Evolutionary conservation across 2,329 filamentous ascomycete species (phyloP).

Genomic region (Claviceps cyperi): DNA sequence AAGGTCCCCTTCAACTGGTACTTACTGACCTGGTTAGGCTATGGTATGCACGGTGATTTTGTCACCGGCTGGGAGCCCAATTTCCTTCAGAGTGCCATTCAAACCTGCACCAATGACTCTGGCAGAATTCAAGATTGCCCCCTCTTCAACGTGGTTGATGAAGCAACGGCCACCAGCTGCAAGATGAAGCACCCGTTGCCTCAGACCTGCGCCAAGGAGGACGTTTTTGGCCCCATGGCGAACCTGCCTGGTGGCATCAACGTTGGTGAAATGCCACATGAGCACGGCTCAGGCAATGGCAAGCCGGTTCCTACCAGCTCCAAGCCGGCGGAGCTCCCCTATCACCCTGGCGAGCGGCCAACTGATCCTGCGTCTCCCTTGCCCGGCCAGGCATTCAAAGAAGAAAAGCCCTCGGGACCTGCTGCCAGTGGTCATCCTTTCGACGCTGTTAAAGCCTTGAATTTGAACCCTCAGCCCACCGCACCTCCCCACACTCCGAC

Average conservation of each 20-base stretch:
- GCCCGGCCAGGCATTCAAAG: slow-evolving; percentile 30
- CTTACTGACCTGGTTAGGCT: slow-evolving; percentile 32
- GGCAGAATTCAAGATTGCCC: slow-evolving; percentile 61
- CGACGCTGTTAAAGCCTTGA: not conserved
- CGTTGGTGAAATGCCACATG: slow-evolving; percentile 7
- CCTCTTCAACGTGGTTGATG: slow-evolving; percentile 55
- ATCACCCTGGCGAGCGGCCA: slow-evolving; percentile 21
- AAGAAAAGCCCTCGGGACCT: slow-evolving; percentile 6
- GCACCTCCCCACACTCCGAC: slow-evolving; percentile 6
- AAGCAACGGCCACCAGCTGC: slow-evolving; percentile 46
- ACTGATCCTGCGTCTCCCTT: slow-evolving; percentile 19
- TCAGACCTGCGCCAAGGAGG: slow-evolving; percentile 37
- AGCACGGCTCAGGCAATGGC: not conserved
- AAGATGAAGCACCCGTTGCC: slow-evolving; percentile 42
- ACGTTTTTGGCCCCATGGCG: slow-evolving; percentile 39
- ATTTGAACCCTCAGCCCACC: slow-evolving; percentile 3
- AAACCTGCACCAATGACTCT: slow-evolving; percentile 57
- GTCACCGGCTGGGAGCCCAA: slow-evolving; percentile 60
- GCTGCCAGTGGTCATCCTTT: not conserved
- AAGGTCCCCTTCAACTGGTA: not conserved
- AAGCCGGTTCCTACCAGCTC: not conserved
- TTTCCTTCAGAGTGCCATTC: slow-evolving; percentile 57
- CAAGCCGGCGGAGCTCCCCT: slow-evolving; percentile 16
- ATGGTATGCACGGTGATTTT: slow-evolving; percentile 68
- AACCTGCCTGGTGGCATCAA: slow-evolving; percentile 51